A percentile compares a stretch with the other conserved stretches of the same genome.
phyloP scores from a whole-genome alignment of 371 early-diverging fungal genomes.

The Smittium culicis region DNA sequence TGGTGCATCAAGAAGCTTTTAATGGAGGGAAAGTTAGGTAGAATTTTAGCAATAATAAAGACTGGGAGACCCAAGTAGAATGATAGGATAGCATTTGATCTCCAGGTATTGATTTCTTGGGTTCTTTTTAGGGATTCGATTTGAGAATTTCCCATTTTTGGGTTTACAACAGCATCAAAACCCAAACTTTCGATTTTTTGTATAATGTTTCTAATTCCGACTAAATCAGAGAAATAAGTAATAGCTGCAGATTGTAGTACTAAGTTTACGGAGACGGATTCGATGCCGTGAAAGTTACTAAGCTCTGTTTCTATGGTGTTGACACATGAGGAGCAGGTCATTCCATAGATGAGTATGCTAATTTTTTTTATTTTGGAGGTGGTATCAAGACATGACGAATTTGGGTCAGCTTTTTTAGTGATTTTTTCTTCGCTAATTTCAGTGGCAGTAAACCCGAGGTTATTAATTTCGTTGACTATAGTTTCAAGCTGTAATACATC shows the following conservation, averaged over 20 bases:
- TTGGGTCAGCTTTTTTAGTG: slow-evolving; percentile 13
- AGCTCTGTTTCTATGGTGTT: slow-evolving; percentile 58
- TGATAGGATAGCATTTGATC: slow-evolving; percentile 42
- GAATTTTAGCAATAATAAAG: slow-evolving; percentile 65
- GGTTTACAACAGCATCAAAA: slow-evolving; percentile 65
- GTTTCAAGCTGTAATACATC: slow-evolving; percentile 23
- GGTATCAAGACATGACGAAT: slow-evolving; percentile 20
- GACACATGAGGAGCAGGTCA: slow-evolving; percentile 77
- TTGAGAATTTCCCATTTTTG: slow-evolving; percentile 50
- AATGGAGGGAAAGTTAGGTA: slow-evolving; percentile 43
- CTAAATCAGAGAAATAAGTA: slow-evolving; percentile 40
- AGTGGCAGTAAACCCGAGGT: slow-evolving; percentile 69
- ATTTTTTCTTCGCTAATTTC: slow-evolving; percentile 18
- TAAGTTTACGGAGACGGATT: slow-evolving; percentile 52
- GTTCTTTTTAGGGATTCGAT: slow-evolving; percentile 79
- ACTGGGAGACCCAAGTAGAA: slow-evolving; percentile 66
- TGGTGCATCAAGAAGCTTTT: slow-evolving; percentile 17
- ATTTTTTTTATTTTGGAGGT: slow-evolving; percentile 14
- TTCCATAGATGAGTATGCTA: slow-evolving; percentile 71
- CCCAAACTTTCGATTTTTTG: slow-evolving; percentile 66
- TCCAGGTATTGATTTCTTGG: slow-evolving; percentile 74
- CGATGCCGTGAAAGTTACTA: slow-evolving; percentile 42
- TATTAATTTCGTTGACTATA: slow-evolving; percentile 51
- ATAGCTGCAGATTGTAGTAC: slow-evolving; percentile 55
- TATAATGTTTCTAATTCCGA: slow-evolving; percentile 69